phyloP scores from a whole-genome alignment of 192 early-diverging fungal genomes.

The Linnemannia elongata region DNA sequence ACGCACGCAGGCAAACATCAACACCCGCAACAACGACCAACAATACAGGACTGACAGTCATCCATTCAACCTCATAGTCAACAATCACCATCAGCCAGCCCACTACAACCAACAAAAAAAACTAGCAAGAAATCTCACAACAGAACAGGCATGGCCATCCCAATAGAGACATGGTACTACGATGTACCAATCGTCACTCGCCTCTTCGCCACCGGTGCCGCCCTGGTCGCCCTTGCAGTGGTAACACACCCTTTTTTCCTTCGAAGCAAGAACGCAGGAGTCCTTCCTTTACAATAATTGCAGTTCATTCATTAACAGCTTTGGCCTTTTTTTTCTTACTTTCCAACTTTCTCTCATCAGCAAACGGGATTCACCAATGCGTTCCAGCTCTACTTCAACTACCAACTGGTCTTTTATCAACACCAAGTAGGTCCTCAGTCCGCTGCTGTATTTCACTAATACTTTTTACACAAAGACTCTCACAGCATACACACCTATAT shows the following conservation, averaged over 20 bases:
- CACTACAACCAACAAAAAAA: too few species aligned
- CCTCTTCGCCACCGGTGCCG: constrained; percentile 85
- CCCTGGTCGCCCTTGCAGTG: constrained; percentile 81
- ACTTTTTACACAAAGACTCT: too few species aligned
- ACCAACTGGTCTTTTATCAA: constrained; percentile 74
- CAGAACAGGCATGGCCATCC: constrained; percentile 60
- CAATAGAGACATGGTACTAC: constrained; percentile 90
- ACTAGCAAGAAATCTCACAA: background rate
- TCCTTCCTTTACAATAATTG: background rate
- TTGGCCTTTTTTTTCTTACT: constrained; percentile 5
- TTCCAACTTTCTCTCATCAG: constrained; percentile 53
- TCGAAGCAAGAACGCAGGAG: background rate
- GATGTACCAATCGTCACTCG: constrained; percentile 91
- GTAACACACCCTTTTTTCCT: constrained; percentile 63
- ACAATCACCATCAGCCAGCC: too few species aligned
- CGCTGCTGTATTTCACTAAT: background rate
- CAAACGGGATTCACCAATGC: constrained; percentile 87
- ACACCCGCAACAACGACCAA: background rate
- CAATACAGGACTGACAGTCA: background rate
- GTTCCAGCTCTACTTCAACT: constrained; percentile 88
- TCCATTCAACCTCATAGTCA: background rate
- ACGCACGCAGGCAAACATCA: background rate
- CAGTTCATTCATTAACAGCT: background rate
- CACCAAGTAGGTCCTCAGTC: constrained; percentile 68
- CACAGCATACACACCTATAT: background rate